Evolutionary conservation across 2,329 filamentous ascomycete species (phyloP), one percentile per base, ranked within the genome.

Genomic region (Mollisiaceae sp.): DNA sequence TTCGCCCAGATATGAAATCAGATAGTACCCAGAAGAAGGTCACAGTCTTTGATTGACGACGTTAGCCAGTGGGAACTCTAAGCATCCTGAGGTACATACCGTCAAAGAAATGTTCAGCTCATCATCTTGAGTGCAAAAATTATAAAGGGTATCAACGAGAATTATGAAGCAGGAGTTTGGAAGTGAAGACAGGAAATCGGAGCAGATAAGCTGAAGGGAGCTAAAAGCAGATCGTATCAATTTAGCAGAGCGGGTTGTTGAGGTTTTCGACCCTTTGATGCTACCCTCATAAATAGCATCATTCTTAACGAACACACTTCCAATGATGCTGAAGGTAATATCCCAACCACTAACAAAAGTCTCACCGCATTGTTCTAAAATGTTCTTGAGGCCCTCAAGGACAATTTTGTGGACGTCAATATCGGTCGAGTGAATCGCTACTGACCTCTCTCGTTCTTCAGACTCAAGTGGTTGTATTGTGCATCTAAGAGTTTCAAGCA

Each of bases 21-120:
- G 94, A 97, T 8, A 97, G 86, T 62, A 94, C 94, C 93, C 94
- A 97, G 77, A 97, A 97, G 75, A 97, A 95, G 0, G 94, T 97
- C 9, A 97, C 92, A 0, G 94, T 95, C 87, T 92, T 8, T 41
- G 59, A 9, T 2, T 24, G 57, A 39, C 35, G 43, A 66, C 59
- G 56, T 71, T 57, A 62, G 72, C 60, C 41, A 41, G 36, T 62
- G 61, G 73, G 41, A 69, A 70, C 32, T 12, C 32, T 4, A 5
- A 57, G 35, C 14, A 6, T 22, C 69, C 52, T 24, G 20, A 11
- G 24, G 14, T 3, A 77, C 86, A 78, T 82, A 92, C 91, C 39
- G 95, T 98, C 32, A 99, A 82, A 0, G 94, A 94, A 73, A 98
- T 96, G 72, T 99, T 99, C 43, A 99, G 83, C 75, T 99, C 95